Conservation (phyloP, 179 eudicot genomes). For the Vitellaria paradoxa region DNA sequence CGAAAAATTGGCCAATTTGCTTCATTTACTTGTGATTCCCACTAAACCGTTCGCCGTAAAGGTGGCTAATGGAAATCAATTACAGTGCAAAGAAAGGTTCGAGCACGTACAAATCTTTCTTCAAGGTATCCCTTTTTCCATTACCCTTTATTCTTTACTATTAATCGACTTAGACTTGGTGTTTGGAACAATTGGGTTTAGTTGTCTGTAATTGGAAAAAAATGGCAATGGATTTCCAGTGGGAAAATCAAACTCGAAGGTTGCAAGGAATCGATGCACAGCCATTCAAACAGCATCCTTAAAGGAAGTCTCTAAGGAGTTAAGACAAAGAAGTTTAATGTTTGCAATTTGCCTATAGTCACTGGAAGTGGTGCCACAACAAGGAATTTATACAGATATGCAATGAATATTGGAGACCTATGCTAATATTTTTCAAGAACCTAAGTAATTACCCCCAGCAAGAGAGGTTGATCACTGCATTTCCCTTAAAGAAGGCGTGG, state of each 20-base stretch:
- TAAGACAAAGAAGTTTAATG: neutral
- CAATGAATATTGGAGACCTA: neutral
- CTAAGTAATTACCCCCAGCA: neutral
- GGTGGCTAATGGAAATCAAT: neutral
- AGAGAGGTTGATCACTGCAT: slow-evolving; percentile 8
- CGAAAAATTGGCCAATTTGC: neutral
- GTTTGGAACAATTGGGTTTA: neutral
- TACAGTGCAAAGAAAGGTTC: neutral
- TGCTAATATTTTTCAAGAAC: neutral
- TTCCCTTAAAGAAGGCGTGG: slow-evolving; percentile 1
- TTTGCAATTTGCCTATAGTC: neutral
- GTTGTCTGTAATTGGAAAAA: neutral
- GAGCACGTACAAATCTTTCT: neutral
- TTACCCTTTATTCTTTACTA: slow-evolving; percentile 2
- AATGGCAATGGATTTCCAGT: neutral
- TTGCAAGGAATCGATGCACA: neutral
- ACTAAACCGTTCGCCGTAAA: neutral
- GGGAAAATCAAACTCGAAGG: slow-evolving; percentile 4
- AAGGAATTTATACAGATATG: neutral
- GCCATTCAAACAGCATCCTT: slow-evolving; percentile 2
- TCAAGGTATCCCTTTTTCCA: slow-evolving; percentile 1
- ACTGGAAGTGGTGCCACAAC: neutral
- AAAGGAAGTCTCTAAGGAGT: neutral
- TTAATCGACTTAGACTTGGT: neutral
- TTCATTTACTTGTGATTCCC: slow-evolving; percentile 7